Base-by-base conservation (phyloP, 208 protist species). In the Wallacemonas rigidus region DNA sequence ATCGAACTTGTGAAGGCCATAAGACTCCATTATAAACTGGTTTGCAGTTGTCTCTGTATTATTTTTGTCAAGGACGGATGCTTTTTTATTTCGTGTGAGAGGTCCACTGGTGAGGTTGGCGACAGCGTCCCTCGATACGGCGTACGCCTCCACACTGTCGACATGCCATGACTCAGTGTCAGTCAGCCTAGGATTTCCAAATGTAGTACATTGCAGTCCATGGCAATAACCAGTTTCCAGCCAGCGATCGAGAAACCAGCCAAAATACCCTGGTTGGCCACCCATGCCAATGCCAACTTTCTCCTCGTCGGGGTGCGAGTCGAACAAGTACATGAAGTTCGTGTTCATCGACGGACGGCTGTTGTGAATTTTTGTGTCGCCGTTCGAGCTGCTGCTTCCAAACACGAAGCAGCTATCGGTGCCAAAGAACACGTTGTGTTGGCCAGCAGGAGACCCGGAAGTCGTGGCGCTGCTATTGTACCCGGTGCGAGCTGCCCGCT, bases 241-340 rank as follows among this genome's bases (percentile, higher is more conserved):
- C 88, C 88, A 93, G 2, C 85, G 67, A 54, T 93, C 83, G 36
- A 93, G 50, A 72, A 91, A 93, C 83, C 80, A 91, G 2, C 85
- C 85, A 74, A 82, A 91, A 40, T 90, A 83, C 0, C 80, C 81
- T 0, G 82, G 76, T 50, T 88, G 79, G 1, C 88, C 88, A 57
- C 85, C 85, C 88, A 93, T 91, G 2, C 83, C 88, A 69, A 93
- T 86, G 5, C 88, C 88, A 15, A 80, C 67, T 51, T 83, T 85
- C 1, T 82, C 79, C 14, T 77, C 76, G 3, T 79, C 51, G 3
- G 88, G 81, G 67, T 93, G 85, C 1, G 72, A 69, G 35, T 93
- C 85, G 51, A 93, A 93, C 0, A 90, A 69, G 55, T 93, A 93
- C 88, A 93, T 91, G 47, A 90, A 93, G 54, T 93, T 93, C 3